phyloP scores from a whole-genome alignment of 805 yeast species.

The Monosporozyma servazzii region DNA sequence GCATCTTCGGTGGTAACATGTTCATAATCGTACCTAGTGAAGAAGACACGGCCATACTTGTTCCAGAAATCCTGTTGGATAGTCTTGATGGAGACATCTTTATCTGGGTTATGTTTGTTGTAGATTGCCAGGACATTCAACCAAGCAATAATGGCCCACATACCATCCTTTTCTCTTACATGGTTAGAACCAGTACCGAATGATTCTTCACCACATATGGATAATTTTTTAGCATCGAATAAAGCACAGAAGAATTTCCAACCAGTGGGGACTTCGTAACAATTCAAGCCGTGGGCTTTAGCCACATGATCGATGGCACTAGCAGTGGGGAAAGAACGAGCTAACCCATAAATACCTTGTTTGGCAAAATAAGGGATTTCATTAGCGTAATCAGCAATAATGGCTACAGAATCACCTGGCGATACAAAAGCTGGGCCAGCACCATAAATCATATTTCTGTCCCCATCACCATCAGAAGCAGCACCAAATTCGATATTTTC shows the following conservation, averaged over 20 bases:
- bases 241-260: slow-evolving; percentile 98
- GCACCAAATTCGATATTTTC: slow-evolving; percentile 89
- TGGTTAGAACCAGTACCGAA: slow-evolving; percentile 98
- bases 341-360: slow-evolving; percentile 83
- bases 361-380: slow-evolving; percentile 83
- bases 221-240: slow-evolving; percentile 85
- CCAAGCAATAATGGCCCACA: slow-evolving; percentile 98
- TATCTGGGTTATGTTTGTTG: slow-evolving; percentile 48
- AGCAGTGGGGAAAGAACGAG: slow-evolving; percentile 96
- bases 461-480: slow-evolving; percentile 99
- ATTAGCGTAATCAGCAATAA: slow-evolving; percentile 85
- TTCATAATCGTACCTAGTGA: slow-evolving; percentile 95
- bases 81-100: slow-evolving; percentile 57
- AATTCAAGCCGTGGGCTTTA: slow-evolving; percentile 55
- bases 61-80: slow-evolving; percentile 86
- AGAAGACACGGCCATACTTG: slow-evolving; percentile 90
- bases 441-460: slow-evolving; percentile 97
- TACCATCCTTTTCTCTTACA: slow-evolving; percentile 94
- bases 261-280: slow-evolving; percentile 98
- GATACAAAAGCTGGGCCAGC: slow-evolving; percentile 85
- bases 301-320: slow-evolving; percentile 93
- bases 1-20: slow-evolving; percentile 73
- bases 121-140: slow-evolving; percentile 86
- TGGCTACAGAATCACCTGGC: slow-evolving; percentile 97
- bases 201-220: slow-evolving; percentile 97